Base-by-base conservation (phyloP, 1,139 yeast species). In the Blastobotrys buckinghamii region DNA sequence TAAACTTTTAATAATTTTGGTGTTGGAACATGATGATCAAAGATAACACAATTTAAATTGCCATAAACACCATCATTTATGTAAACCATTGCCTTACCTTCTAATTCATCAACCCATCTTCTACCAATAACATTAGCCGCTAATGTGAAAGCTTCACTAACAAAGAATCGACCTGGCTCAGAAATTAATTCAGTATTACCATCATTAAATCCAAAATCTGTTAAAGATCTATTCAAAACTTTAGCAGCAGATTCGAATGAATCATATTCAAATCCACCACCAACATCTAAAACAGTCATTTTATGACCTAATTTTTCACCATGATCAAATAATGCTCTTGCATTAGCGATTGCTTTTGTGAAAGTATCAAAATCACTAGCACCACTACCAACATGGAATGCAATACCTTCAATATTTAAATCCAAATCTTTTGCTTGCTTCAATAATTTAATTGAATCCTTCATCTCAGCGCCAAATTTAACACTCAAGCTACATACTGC, bases 361-460 rank as follows among this genome's bases (percentile, higher is more conserved):
- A 87, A 77, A 9, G 94, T 77, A 43, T 71, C 68, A 52, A 82
- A 77, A 63, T 88, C 95, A 50, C 78, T 79, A 24, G 96, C 94
- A 42, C 97, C 97, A 2, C 96, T 85, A 1, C 98, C 98, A 51
- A 90, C 89, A 65, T 92, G 98, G 77, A 92, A 92, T 8, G 96
- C 90, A 37, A 89, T 92, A 41, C 98, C 98, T 27, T 72, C 79
- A 36, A 90, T 77, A 50, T 78, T 69, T 58, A 92, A 73, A 2
- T 72, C 79, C 51, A 88, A 70, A 49, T 75, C 74, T 51, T 75
- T 70, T 35, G 96, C 94, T 53, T 76, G 67, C 6, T 77, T 74
- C 57, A 92, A 73, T 60, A 92, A 71, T 27, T 69, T 62, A 41
- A 72, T 59, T 2, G 88, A 84, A 15, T 75, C 71, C 8, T 71